phyloP scores from a whole-genome alignment of 2,329 filamentous ascomycete genomes.

The Xylariaceae sp. region DNA sequence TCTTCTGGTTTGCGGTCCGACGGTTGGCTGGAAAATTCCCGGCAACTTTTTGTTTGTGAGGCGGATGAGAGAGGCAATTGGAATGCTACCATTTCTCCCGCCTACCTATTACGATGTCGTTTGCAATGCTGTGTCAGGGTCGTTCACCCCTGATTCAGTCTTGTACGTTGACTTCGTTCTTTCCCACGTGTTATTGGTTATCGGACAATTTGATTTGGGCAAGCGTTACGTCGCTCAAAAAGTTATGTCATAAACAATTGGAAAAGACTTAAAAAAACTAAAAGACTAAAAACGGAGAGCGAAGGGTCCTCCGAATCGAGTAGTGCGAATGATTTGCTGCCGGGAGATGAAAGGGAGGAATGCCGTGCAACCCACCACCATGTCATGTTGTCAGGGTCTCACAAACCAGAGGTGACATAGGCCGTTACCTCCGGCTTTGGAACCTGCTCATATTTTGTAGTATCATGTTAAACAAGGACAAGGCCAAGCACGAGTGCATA shows the following conservation, averaged over 20 bases:
- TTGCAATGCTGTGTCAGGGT: neutral
- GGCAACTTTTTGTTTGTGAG: neutral
- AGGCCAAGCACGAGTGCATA: no score
- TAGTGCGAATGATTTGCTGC: neutral
- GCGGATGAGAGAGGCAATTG: neutral
- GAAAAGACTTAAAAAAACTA: no score
- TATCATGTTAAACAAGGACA: no score
- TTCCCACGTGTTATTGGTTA: no score
- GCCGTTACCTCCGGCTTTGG: no score
- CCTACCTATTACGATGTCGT: neutral
- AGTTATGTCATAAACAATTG: neutral
- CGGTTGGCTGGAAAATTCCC: constrained; percentile 10
- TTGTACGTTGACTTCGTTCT: neutral
- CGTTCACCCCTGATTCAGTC: neutral
- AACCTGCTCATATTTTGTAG: no score
- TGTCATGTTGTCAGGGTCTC: no score
- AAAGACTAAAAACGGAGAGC: no score
- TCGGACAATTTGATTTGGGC: neutral
- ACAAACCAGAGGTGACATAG: no score
- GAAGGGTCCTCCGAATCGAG: no score
- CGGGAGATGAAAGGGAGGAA: constrained; percentile 11
- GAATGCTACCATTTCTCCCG: constrained; percentile 13
- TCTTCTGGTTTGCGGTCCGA: neutral
- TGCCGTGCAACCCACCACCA: neutral
- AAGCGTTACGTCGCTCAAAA: neutral